Evolutionary conservation across 495 filamentous ascomycete genomes (phyloP).

Genomic region (Penicillium arizonense): DNA sequence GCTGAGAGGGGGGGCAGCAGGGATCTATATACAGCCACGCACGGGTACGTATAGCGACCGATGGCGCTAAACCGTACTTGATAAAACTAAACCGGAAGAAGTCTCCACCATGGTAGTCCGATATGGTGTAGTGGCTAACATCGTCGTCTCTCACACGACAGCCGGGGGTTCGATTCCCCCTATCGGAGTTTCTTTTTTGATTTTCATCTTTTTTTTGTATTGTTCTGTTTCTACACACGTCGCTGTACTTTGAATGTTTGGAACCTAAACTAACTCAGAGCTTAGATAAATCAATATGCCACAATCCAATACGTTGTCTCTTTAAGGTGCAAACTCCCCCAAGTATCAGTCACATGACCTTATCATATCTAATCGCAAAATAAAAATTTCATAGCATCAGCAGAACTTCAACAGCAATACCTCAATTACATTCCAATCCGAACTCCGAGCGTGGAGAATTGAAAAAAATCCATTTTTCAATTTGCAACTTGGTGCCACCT

Average conservation of each 20-base stretch:
- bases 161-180: slow-evolving; percentile 27
- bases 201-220: not conserved
- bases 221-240: too few species aligned
- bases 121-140: slow-evolving; percentile 40
- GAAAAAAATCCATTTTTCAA: not conserved
- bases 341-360: slow-evolving; percentile 11
- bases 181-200: slow-evolving; percentile 15
- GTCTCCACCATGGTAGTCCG: too few species aligned
- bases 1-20: too few species aligned
- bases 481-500: not conserved
- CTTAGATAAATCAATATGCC: too few species aligned
- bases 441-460: not conserved
- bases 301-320: too few species aligned
- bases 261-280: too few species aligned
- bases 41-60: too few species aligned
- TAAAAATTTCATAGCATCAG: not conserved
- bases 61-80: too few species aligned
- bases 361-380: slow-evolving; percentile 23
- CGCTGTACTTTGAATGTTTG: too few species aligned
- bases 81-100: too few species aligned
- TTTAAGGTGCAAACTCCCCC: too few species aligned
- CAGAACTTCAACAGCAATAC: not conserved
- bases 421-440: slow-evolving; percentile 1
- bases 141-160: slow-evolving; percentile 38
- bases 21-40: too few species aligned